These are phyloP conservation scores for Trametes punicea DNA, from an alignment of 768 basidiomycete species.

Conservation along the genomic window DNA sequence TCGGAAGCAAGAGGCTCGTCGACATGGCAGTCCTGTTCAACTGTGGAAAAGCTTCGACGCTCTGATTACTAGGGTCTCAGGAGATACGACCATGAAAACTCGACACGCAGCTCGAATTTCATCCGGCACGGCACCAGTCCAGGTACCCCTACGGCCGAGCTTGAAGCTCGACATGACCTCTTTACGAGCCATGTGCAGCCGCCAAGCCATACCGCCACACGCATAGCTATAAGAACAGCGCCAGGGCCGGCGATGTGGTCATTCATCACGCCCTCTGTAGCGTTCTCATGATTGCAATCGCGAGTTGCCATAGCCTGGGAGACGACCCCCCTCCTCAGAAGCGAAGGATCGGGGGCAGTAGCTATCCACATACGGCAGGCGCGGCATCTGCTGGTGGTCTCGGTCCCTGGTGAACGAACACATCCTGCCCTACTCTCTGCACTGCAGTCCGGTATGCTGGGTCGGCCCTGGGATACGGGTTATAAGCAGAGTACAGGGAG, in stretches of 20 bases:
- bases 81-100: not conserved
- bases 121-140: not conserved
- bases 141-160: not conserved
- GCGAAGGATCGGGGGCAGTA: not conserved
- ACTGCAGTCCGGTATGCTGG: not conserved
- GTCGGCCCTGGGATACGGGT: not conserved
- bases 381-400: not conserved
- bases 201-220: too few relatives aligned
- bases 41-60: not conserved
- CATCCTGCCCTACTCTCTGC: not conserved
- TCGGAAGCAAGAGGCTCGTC: not conserved
- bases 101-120: not conserved
- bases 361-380: not conserved
- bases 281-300: not conserved
- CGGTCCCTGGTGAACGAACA: constrained; percentile 2
- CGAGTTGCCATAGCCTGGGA: constrained; percentile 4
- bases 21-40: constrained; percentile 10
- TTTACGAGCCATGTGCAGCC: too few relatives aligned
- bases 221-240: too few relatives aligned
- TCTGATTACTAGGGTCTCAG: not conserved
- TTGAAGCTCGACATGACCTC: too few relatives aligned
- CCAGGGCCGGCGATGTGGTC: too few relatives aligned
- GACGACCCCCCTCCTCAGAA: not conserved
- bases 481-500: not conserved
- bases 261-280: too few relatives aligned